Conservation (phyloP, 2,329 filamentous ascomycete genomes). For the Epichloe sibirici region DNA sequence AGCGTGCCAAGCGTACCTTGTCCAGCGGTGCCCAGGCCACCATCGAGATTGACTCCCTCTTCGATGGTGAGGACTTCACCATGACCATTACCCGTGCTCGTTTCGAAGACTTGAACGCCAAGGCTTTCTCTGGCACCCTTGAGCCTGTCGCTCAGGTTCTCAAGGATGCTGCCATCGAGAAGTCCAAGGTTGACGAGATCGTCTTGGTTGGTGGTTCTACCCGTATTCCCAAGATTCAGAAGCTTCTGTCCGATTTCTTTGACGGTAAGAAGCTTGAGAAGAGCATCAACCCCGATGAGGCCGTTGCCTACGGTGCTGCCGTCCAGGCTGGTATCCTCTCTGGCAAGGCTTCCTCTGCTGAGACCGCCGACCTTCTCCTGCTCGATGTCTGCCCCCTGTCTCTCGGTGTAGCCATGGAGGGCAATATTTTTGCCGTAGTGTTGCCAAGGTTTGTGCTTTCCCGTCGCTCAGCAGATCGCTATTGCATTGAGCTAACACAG, state of each 20-base stretch:
- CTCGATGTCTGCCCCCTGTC: slow-evolving; percentile 94
- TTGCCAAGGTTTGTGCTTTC: slow-evolving; percentile 45
- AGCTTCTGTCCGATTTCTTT: slow-evolving; percentile 98
- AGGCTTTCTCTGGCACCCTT: slow-evolving; percentile 86
- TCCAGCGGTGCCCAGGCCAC: slow-evolving; percentile 96
- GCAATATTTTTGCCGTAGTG: slow-evolving; percentile 95
- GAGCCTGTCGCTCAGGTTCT: slow-evolving; percentile 94
- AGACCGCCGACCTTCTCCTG: slow-evolving; percentile 87
- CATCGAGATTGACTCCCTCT: slow-evolving; percentile 97
- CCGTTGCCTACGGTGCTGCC: slow-evolving; percentile 95
- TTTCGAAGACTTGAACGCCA: slow-evolving; percentile 97
- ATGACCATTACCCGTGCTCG: slow-evolving; percentile 94
- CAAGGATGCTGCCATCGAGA: slow-evolving; percentile 80
- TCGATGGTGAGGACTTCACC: slow-evolving; percentile 96
- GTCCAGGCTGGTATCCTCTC: slow-evolving; percentile 98
- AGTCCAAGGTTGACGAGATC: slow-evolving; percentile 92
- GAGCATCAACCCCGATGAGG: slow-evolving; percentile 99
- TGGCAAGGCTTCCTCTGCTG: slow-evolving; percentile 90
- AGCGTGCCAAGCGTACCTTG: slow-evolving; percentile 98
- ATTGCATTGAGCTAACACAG: too few relatives aligned
- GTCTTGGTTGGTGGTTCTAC: slow-evolving; percentile 98
- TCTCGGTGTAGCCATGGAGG: slow-evolving; percentile 98
- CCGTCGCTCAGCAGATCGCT: too few relatives aligned
- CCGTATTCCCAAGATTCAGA: slow-evolving; percentile 98
- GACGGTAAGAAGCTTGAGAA: slow-evolving; percentile 99